Evolutionary conservation across 78 protist species (phyloP).

Genomic region (Dictyostelium purpureum): DNA sequence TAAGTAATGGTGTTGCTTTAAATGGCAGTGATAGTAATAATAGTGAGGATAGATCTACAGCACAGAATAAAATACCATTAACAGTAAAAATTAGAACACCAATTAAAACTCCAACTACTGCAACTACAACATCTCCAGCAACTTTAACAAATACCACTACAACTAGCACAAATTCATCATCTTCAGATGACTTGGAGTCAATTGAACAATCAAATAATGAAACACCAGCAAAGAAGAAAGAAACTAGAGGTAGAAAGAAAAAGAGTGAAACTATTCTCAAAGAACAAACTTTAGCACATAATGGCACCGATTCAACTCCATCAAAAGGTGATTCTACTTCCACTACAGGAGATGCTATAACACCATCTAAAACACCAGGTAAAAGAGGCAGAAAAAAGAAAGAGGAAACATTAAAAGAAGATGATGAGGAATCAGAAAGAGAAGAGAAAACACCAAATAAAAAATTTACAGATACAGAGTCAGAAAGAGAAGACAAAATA

Average conservation of each 20-base stretch:
- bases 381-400: background rate
- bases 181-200: too few species aligned
- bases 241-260: too few species aligned
- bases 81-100: background rate
- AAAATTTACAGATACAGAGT: background rate
- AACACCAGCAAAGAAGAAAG: constrained; percentile 9
- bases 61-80: background rate
- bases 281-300: too few species aligned
- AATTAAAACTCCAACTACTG: background rate
- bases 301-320: background rate
- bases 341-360: background rate
- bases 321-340: background rate
- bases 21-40: background rate
- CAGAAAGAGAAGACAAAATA: background rate
- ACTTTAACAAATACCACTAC: background rate
- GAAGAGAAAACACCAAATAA: background rate
- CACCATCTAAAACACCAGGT: constrained; percentile 8
- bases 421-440: background rate
- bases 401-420: background rate
- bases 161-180: too few species aligned
- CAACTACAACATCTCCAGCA: background rate
- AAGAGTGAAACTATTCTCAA: too few species aligned
- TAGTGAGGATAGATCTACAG: background rate
- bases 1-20: background rate
- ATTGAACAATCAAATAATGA: background rate